These are phyloP conservation scores for Puccinia horiana DNA, from an alignment of 1,284 basidiomycete species.

Conservation along the genomic window DNA sequence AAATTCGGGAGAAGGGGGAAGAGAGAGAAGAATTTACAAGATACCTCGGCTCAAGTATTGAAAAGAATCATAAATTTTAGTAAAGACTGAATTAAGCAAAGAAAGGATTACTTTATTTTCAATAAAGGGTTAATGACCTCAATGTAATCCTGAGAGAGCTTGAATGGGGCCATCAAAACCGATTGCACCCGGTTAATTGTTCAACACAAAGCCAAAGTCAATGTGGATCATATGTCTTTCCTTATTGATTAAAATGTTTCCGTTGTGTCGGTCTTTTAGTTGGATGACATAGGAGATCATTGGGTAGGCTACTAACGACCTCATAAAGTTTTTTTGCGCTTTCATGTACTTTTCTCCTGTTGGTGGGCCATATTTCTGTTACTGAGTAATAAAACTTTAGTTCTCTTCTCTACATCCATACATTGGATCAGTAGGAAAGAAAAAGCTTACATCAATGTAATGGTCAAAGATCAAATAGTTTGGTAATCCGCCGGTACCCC, in stretches of 20 bases:
- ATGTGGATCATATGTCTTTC: conserved; percentile 90
- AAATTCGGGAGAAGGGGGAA: too few species aligned
- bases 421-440: background rate
- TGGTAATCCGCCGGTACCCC: conserved; percentile 23
- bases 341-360: conserved; percentile 81
- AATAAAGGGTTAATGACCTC: conserved; percentile 86
- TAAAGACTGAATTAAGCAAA: conserved; percentile 88
- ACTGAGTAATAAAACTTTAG: background rate
- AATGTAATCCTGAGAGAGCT: conserved; percentile 90
- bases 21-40: background rate
- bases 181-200: conserved; percentile 79
- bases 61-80: conserved; percentile 73
- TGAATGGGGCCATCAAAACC: conserved; percentile 99
- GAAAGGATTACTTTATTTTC: conserved; percentile 77
- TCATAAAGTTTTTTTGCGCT: conserved; percentile 79
- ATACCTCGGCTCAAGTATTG: conserved; percentile 46
- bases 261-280: conserved; percentile 98
- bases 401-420: background rate
- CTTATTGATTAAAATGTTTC: conserved; percentile 93
- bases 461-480: conserved; percentile 77
- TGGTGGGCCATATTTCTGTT: conserved; percentile 85
- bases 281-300: conserved; percentile 92
- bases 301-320: conserved; percentile 86
- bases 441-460: conserved; percentile 71
- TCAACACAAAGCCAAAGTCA: conserved; percentile 98